Base-by-base conservation (phyloP, 1,284 basidiomycete species). In the Tylopilus orsonianus region DNA sequence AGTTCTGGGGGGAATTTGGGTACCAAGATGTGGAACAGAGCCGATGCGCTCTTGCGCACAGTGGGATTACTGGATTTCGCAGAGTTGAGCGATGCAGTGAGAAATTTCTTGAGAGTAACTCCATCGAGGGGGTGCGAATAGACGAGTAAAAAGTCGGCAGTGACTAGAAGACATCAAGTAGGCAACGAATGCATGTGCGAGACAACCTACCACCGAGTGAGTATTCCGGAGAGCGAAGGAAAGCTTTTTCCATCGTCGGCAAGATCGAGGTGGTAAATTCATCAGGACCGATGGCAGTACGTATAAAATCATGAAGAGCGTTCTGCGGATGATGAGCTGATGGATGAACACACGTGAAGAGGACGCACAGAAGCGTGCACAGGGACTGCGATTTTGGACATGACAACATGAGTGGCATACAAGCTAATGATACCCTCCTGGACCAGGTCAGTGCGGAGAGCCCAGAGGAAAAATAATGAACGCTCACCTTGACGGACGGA, bases 31-130 rank as follows among this genome's bases (percentile, higher is more conserved):
- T 74, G 72, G 72, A 93, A 87, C 5, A 96, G 71, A 0, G 70
- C 63, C 26, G 83, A 66, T 0, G 87, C 76, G 50, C 79, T 78
- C 0, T 72, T 52, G 23, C 93, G 82, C 2, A 85, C 84, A 20
- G 73, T 57, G 0, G 79, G 58, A 53, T 91, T 93, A 50, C 77
- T 80, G 1, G 93, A 95, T 68, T 93, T 95, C 18, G 90, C 74
- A 42, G 80, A 79, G 54, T 80, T 87, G 46, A 93, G 71, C 23
- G 80, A 71, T 35, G 86, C 78, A 0, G 80, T 74, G 10, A 93
- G 71, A 5, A 94, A 65, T 50, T 83, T 81, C 41, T 78, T 75
- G 64, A 90, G 83, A 7, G 76, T 62, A 19, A 80, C 71, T 13
- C 69, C 56, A 18, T 79, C 74, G 9, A 93, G 65, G 2, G 79